Evolutionary conservation across 192 early-diverging fungal genomes (phyloP).

Genomic region (Mortierella hygrophila): DNA sequence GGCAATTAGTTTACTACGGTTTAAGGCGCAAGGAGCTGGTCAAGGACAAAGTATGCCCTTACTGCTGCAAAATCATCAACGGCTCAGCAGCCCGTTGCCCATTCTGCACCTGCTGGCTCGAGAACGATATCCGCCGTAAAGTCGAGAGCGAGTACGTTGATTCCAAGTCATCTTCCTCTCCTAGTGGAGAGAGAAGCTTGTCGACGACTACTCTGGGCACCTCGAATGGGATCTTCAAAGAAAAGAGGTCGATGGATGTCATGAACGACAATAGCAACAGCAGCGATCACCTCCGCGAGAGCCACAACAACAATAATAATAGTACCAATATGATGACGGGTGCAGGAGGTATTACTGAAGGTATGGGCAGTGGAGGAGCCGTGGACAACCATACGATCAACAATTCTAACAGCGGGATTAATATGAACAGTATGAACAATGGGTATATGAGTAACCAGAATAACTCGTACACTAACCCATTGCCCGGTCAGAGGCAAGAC

Average conservation of each 20-base stretch:
- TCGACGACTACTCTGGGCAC: slow-evolving; percentile 20
- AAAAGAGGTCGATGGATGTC: slow-evolving; percentile 16
- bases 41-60: slow-evolving; percentile 25
- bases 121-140: slow-evolving; percentile 29
- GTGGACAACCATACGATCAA: background rate
- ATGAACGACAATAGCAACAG: background rate
- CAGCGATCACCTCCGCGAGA: too few species aligned
- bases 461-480: background rate
- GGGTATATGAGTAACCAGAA: background rate
- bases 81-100: slow-evolving; percentile 28
- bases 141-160: background rate
- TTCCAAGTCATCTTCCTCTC: background rate
- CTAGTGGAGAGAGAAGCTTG: background rate
- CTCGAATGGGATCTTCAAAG: slow-evolving; percentile 9
- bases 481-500: background rate
- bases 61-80: slow-evolving; percentile 21
- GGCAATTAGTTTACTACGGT: slow-evolving; percentile 16
- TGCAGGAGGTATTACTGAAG: background rate
- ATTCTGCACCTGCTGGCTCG: slow-evolving; percentile 40
- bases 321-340: background rate
- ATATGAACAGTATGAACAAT: background rate
- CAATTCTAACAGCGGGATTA: background rate
- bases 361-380: background rate
- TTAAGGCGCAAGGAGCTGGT: slow-evolving; percentile 2
- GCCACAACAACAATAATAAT: too few species aligned